A percentile compares a stretch with the other conserved stretches of the same genome.
Conservation (phyloP, 495 filamentous ascomycete genomes). For the Penicillium soppii region DNA sequence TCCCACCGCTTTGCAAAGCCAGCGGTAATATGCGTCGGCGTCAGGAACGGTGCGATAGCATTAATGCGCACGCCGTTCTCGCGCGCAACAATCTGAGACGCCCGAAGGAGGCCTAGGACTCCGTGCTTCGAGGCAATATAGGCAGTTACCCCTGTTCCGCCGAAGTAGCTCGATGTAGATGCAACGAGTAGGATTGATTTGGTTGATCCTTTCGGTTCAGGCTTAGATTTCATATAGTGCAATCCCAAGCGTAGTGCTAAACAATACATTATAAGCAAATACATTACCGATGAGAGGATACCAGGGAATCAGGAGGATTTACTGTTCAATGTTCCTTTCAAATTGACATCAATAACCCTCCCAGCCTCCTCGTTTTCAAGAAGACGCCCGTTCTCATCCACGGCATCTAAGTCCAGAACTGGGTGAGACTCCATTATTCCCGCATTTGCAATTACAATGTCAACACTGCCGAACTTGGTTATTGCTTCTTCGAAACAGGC, state of each 20-base stretch:
- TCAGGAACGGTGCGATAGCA: conserved; percentile 32
- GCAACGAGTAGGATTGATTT: conserved; percentile 27
- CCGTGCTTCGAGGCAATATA: conserved; percentile 38
- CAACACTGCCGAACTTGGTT: conserved; percentile 51
- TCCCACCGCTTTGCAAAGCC: conserved; percentile 22
- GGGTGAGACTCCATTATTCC: conserved; percentile 52
- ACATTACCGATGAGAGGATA: neutral
- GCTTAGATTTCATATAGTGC: conserved; percentile 13
- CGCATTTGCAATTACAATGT: conserved; percentile 67
- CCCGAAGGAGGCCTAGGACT: conserved; percentile 27
- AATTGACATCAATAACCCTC: conserved; percentile 32
- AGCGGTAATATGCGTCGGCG: conserved; percentile 26
- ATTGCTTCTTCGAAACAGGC: conserved; percentile 56
- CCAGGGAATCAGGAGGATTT: neutral
- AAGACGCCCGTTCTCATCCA: conserved; percentile 21
- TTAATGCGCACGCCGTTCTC: conserved; percentile 23
- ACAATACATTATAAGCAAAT: neutral
- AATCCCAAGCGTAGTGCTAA: conserved; percentile 19
- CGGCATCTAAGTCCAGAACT: conserved; percentile 15
- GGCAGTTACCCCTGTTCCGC: conserved; percentile 25
- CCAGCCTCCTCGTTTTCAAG: conserved; percentile 18
- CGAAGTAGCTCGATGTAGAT: conserved; percentile 33
- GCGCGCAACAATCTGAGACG: conserved; percentile 18
- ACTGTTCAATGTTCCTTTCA: conserved; percentile 39
- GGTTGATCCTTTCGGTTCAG: neutral